These are phyloP conservation scores for Penicillium verrucosum DNA, from an alignment of 2,329 filamentous ascomycete species.

Conservation along the genomic window DNA sequence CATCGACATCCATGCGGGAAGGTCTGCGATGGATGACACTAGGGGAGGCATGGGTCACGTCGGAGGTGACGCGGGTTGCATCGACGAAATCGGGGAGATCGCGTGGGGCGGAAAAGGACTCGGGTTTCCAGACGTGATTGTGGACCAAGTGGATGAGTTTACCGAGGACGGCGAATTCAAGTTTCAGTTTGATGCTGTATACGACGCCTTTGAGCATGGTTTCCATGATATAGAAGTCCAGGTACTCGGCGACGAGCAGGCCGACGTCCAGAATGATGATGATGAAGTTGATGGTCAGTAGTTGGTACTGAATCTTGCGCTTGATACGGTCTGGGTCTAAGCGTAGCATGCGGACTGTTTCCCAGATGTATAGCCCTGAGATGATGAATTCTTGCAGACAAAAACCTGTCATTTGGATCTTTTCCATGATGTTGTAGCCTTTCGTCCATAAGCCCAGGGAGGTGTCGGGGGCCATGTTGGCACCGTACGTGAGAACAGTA, in stretches of 20 bases:
- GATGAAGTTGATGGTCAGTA: conserved; percentile 49
- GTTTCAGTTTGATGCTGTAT: conserved; percentile 50
- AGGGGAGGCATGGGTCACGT: conserved; percentile 40
- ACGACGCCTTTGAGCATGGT: conserved; percentile 48
- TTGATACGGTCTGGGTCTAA: conserved; percentile 43
- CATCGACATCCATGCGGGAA: conserved; percentile 36
- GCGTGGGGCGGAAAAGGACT: conserved; percentile 27
- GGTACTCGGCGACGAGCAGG: conserved; percentile 44
- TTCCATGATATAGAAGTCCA: conserved; percentile 46
- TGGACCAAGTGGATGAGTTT: conserved; percentile 45
- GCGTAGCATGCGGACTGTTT: conserved; percentile 52
- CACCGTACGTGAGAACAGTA: conserved; percentile 46
- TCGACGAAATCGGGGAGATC: conserved; percentile 47
- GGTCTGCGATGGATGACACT: conserved; percentile 21
- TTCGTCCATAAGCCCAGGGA: conserved; percentile 24
- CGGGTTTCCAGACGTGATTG: conserved; percentile 38
- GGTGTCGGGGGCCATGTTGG: conserved; percentile 32
- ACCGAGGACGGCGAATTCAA: conserved; percentile 50
- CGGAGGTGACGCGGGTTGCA: conserved; percentile 41
- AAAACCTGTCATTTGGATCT: conserved; percentile 56
- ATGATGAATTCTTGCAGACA: conserved; percentile 56
- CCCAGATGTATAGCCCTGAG: conserved; percentile 53
- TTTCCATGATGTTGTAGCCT: conserved; percentile 51
- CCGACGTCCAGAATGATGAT: conserved; percentile 48
- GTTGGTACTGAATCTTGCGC: conserved; percentile 48